These are phyloP conservation scores for Chionographis japonica DNA, from an alignment of 106 monocot species.

Conservation along the genomic window DNA sequence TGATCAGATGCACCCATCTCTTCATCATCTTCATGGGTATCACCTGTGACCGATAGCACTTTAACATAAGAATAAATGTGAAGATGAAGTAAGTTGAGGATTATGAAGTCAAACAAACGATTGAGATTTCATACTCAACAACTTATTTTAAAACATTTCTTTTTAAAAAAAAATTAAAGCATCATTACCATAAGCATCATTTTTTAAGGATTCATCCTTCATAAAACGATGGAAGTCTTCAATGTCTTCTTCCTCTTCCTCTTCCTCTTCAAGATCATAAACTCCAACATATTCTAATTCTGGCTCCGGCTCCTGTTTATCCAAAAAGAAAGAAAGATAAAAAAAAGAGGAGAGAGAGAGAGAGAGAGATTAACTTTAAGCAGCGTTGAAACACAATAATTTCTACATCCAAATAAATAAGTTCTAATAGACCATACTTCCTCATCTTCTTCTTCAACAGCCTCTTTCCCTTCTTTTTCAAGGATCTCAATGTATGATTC, in stretches of 20 bases:
- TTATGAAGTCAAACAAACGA: background rate
- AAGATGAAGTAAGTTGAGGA: background rate
- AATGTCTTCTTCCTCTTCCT: slow-evolving; percentile 86
- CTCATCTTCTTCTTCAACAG: slow-evolving; percentile 51
- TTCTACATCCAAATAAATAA: background rate
- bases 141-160: background rate
- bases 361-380: background rate
- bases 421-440: slow-evolving; percentile 29
- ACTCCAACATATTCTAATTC: slow-evolving; percentile 92
- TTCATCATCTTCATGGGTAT: slow-evolving; percentile 26
- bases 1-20: slow-evolving; percentile 15
- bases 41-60: slow-evolving; percentile 8
- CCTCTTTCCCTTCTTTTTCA: slow-evolving; percentile 55
- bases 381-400: background rate
- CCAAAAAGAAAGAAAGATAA: background rate
- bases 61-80: background rate
- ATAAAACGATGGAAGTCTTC: slow-evolving; percentile 68
- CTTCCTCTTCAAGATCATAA: slow-evolving; percentile 53
- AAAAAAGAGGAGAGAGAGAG: background rate
- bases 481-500: slow-evolving; percentile 54
- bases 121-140: background rate
- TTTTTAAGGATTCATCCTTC: slow-evolving; percentile 16
- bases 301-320: slow-evolving; percentile 37
- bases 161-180: slow-evolving; percentile 1
- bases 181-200: slow-evolving; percentile 30